A percentile compares a stretch with the other conserved stretches of the same genome.
Conservation (phyloP, 1,284 basidiomycete genomes). For the Tremellales sp. region DNA sequence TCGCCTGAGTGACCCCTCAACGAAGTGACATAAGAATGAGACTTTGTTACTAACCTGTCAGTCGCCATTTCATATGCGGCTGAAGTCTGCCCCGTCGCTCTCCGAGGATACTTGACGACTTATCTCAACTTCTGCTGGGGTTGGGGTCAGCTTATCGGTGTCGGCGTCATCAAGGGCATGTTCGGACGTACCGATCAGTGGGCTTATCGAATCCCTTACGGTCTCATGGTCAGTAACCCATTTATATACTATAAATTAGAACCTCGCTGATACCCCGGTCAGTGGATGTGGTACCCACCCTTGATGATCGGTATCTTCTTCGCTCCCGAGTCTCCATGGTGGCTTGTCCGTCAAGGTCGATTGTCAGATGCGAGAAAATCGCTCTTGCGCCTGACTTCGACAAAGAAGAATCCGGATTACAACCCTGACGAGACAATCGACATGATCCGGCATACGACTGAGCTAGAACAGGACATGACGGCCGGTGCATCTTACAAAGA, state of each 20-base stretch:
- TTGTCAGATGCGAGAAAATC: conserved; percentile 50
- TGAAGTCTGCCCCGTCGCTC: conserved; percentile 44
- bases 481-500: conserved; percentile 46
- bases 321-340: conserved; percentile 37
- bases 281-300: conserved; percentile 42
- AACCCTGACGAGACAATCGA: conserved; percentile 49
- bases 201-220: conserved; percentile 41
- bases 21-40: too few species aligned
- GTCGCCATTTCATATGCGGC: conserved; percentile 38
- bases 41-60: conserved; percentile 8
- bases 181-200: conserved; percentile 32
- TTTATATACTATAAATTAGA: not conserved
- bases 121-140: conserved; percentile 47
- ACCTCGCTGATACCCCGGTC: conserved; percentile 1
- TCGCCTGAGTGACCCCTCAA: not conserved
- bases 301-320: conserved; percentile 36
- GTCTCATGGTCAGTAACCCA: conserved; percentile 22
- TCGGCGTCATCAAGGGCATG: conserved; percentile 43
- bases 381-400: conserved; percentile 44
- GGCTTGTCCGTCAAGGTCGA: conserved; percentile 43
- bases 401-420: conserved; percentile 38
- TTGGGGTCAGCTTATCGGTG: conserved; percentile 40
- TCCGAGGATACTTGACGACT: conserved; percentile 43
- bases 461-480: conserved; percentile 36
- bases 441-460: conserved; percentile 46